A percentile compares a stretch with the other conserved stretches of the same genome.
Evolutionary conservation across 140 eudicot genomes (phyloP).

Genomic region (Anethum foeniculum): DNA sequence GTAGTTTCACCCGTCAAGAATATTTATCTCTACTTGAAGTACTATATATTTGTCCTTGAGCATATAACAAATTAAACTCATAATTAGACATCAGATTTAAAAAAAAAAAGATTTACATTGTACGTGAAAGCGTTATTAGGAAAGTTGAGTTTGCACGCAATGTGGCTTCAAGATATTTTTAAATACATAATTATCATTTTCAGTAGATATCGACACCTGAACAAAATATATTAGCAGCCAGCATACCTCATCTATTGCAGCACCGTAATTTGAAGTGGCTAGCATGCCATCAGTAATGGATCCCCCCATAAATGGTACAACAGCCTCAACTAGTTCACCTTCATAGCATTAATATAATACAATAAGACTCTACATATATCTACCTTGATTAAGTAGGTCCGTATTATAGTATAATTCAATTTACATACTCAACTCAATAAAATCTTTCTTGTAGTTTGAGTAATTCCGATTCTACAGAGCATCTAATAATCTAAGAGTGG

Average conservation of each 20-base stretch:
- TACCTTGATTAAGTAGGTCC: too few relatives aligned
- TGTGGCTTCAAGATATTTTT: not conserved
- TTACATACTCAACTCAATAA: too few relatives aligned
- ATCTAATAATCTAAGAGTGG: too few relatives aligned
- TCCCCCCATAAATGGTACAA: too few relatives aligned
- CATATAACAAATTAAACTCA: not conserved
- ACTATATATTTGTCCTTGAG: not conserved
- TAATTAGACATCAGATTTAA: not conserved
- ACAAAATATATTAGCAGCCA: not conserved
- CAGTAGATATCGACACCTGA: not conserved
- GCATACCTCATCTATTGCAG: conserved; percentile 83
- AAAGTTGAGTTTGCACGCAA: not conserved
- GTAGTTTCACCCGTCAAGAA: conserved; percentile 79
- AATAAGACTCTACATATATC: too few relatives aligned
- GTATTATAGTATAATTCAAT: too few relatives aligned
- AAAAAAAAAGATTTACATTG: not conserved
- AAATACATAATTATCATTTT: not conserved
- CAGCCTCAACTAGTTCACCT: too few relatives aligned
- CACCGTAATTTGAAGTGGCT: conserved; percentile 90
- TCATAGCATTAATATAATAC: too few relatives aligned
- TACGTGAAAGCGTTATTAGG: not conserved
- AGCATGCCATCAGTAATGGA: too few relatives aligned
- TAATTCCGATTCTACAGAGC: too few relatives aligned
- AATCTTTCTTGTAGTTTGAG: too few relatives aligned
- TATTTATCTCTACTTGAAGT: conserved; percentile 72